These are phyloP conservation scores for Colletotrichum orbiculare DNA, from an alignment of 2,329 filamentous ascomycete genomes.

Conservation along the genomic window DNA sequence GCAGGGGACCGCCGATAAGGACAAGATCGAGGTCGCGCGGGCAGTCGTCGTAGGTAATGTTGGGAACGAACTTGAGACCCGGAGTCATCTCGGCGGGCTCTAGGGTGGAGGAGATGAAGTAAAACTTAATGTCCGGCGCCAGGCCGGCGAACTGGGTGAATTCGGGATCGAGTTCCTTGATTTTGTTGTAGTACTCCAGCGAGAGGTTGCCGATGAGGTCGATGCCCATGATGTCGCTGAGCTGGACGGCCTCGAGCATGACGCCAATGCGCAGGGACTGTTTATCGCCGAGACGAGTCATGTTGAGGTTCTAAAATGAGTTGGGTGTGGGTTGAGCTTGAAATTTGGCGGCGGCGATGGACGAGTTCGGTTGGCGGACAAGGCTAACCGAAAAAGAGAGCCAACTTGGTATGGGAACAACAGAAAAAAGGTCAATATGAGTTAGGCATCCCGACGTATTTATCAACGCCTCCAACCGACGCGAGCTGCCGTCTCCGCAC, in stretches of 20 bases:
- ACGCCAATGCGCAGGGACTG: conserved; percentile 50
- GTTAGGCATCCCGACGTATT: background rate
- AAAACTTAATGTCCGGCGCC: conserved; percentile 48
- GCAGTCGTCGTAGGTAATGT: conserved; percentile 51
- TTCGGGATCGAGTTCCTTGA: conserved; percentile 39
- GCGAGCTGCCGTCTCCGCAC: conserved; percentile 5
- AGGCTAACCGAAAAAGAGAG: too few species aligned
- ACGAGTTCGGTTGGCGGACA: too few species aligned
- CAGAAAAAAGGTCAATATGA: background rate
- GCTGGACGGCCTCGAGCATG: conserved; percentile 51
- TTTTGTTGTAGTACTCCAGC: conserved; percentile 36
- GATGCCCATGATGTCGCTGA: conserved; percentile 52
- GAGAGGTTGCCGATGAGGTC: conserved; percentile 53
- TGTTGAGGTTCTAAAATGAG: background rate
- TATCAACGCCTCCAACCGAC: conserved; percentile 1
- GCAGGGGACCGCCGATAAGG: conserved; percentile 50
- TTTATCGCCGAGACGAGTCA: conserved; percentile 20
- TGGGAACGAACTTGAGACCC: conserved; percentile 47
- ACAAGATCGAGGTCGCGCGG: conserved; percentile 55
- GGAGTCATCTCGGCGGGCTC: conserved; percentile 46
- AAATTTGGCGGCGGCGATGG: too few species aligned
- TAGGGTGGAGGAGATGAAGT: conserved; percentile 50
- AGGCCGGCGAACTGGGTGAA: conserved; percentile 38
- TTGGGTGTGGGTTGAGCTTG: background rate
- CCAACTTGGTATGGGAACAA: too few species aligned